These are phyloP conservation scores for Aeschynomene evenia DNA, from an alignment of 306 rosid genomes.

Conservation along the genomic window DNA sequence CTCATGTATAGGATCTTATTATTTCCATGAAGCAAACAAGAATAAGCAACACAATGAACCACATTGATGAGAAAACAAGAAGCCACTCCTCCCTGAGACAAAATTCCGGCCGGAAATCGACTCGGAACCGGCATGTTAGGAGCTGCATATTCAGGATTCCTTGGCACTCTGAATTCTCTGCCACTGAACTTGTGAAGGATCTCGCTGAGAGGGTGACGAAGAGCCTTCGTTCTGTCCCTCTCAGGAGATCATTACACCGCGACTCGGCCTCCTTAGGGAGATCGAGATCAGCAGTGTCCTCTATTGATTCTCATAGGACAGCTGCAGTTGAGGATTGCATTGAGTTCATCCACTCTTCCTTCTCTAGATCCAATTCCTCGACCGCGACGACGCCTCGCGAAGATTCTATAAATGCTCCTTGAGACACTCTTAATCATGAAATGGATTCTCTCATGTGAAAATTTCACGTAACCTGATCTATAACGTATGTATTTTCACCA, in stretches of 20 bases:
- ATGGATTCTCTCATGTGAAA: too few relatives aligned
- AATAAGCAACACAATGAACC: slow-evolving; percentile 29
- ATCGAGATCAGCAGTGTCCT: slow-evolving; percentile 52
- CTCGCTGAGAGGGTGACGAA: slow-evolving; percentile 56
- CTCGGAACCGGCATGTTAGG: slow-evolving; percentile 27
- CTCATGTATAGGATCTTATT: neutral
- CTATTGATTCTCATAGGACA: slow-evolving; percentile 55
- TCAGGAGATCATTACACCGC: slow-evolving; percentile 36
- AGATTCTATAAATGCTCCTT: slow-evolving; percentile 25
- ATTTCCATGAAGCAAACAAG: slow-evolving; percentile 19
- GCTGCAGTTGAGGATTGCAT: slow-evolving; percentile 89
- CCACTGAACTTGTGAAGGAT: slow-evolving; percentile 55
- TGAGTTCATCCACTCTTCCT: slow-evolving; percentile 77
- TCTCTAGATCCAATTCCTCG: slow-evolving; percentile 59
- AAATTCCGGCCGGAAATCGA: slow-evolving; percentile 32
- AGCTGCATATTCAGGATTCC: slow-evolving; percentile 47
- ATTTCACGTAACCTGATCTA: too few relatives aligned
- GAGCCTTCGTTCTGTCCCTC: slow-evolving; percentile 46
- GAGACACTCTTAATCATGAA: neutral
- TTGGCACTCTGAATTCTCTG: slow-evolving; percentile 44
- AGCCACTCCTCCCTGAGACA: slow-evolving; percentile 38
- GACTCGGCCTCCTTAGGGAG: slow-evolving; percentile 40
- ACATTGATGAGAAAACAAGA: slow-evolving; percentile 31
- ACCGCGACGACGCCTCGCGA: slow-evolving; percentile 28
- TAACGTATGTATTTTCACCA: too few relatives aligned